Evolutionary conservation across 495 filamentous ascomycete species (phyloP), one percentile per base, ranked within the genome.

Genomic region (Neurospora intermedia): DNA sequence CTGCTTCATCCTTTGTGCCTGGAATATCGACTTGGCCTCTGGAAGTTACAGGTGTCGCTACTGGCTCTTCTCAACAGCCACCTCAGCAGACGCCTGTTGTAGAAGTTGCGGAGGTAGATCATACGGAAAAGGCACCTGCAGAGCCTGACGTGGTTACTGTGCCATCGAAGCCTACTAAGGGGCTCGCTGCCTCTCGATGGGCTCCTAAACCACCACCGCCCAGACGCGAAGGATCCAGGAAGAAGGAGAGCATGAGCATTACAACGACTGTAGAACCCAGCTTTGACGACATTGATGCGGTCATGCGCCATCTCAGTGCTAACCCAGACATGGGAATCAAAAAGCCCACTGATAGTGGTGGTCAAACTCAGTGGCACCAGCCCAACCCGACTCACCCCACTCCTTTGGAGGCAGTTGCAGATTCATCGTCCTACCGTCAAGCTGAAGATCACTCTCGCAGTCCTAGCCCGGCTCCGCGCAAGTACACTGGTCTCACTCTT

Each of bases 221-320:
- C 15, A 8, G 54, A 16, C 54, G 54, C 54, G 31, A 31, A 66
- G 54, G 31, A 15, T 35, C 13, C 54, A 31, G 18, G 54, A 66
- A 38, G 54, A 27, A 66, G 3, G 31, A 66, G 23, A 66, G 13
- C 27, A 35, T 8, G 16, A 66, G 13, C 27, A 35, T 8, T 16
- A 13, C 54, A 66, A 7, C 54, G 40, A 73, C 74, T 35, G 66
- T 73, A n/a, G 83, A 88, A 62, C 88, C 88, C 31, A 89, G 91
- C 54, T 91, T 92, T 74, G 89, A 91, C 72, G 93, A 96, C 78
- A 90, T 96, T 75, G 93, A 97, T 80, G 92, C 89, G 38, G 85
- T 97, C 70, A 96, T 97, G 92, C 89, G 90, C 20, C 91, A 93
- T 69, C 85, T 97, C 70, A 91, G 94, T 77, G 85, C 88, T 66